Base-by-base conservation (phyloP, 176 grass and related monocot genomes). In the Leersia perrieri region DNA sequence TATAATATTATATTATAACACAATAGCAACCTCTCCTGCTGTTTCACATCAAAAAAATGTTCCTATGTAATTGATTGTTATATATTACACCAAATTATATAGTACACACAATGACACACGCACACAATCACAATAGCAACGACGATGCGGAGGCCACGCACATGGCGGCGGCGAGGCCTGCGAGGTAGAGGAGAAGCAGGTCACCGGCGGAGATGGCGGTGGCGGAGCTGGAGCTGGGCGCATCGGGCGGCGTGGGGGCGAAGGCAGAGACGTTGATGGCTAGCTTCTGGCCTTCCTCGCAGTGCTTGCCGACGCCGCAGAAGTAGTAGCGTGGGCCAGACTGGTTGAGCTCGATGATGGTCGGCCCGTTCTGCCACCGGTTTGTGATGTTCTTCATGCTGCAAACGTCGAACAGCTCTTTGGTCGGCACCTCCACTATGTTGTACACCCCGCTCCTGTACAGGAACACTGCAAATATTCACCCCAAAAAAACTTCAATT, bases 241-340 rank as follows among this genome's bases (percentile, higher is more conserved):
- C 49, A 28, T 80, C 76, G 29, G 45, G 88, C n/a, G 23, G 68
- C 35, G 36, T 66, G 65, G 27, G 77, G 3, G 77, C 7, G 57
- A 82, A 36, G 72, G 68, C 29, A 25, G 62, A 72, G 68, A 95
- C 96, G 61, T 93, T 79, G 79, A 98, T 77, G 67, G 62, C 74
- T 10, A 98, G 63, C 90, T 93, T 93, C 75, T 95, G 86, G 0
- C 96, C 96, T 0, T 58, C 75, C 89, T 98, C 96, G 63, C 96
- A 98, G 90, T 95, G 92, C 78, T 91, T 30, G 27, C 92, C 96
- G 18, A 98, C 85, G 30, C 86, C 84, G 88, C 91, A 90, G 62
- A 93, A 98, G 68, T 88, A 98, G 76, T 88, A 95, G 45, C 82
- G 88, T 35, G 75, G 65, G 0, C 96, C 88, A 0, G 88, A 78